Conservation (phyloP, 2,329 filamentous ascomycete species). For the Ilyonectria mors-panacis region DNA sequence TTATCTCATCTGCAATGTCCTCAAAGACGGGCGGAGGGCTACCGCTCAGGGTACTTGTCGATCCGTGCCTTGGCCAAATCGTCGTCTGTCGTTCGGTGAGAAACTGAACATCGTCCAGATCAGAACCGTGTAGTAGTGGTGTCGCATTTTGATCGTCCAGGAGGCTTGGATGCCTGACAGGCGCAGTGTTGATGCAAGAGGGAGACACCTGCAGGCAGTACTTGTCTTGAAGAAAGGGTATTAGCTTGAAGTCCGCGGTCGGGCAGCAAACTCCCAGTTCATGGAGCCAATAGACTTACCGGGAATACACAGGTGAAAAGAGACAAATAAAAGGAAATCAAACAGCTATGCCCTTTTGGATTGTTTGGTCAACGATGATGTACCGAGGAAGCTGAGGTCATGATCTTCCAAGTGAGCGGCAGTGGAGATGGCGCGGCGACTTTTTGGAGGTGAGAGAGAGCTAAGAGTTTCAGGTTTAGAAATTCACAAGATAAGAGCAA, state of each 20-base stretch:
- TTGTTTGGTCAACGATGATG: not conserved
- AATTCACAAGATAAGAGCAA: not conserved
- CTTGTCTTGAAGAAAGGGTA: not conserved
- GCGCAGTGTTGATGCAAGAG: not conserved
- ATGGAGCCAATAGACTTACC: not conserved
- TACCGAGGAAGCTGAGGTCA: not conserved
- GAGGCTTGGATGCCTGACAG: not conserved
- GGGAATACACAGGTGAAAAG: not conserved
- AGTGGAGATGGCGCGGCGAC: not conserved
- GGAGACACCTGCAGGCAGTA: not conserved
- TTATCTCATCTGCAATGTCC: constrained; percentile 42
- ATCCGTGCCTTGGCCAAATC: constrained; percentile 16
- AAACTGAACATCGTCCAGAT: constrained; percentile 34
- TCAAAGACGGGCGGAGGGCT: constrained; percentile 8
- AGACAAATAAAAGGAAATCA: not conserved
- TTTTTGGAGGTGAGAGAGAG: constrained; percentile 13
- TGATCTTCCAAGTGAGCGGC: not conserved
- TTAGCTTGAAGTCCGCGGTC: not conserved
- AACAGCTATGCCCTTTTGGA: too few species aligned
- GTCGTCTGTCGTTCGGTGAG: constrained; percentile 30
- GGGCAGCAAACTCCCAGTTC: not conserved
- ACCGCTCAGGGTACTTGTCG: constrained; percentile 45
- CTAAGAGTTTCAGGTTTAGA: not conserved
- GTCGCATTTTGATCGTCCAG: not conserved
- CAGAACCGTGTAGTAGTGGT: not conserved